Evolutionary conservation across 2,329 filamentous ascomycete species (phyloP), one percentile per base, ranked within the genome.

Genomic region (Colletotrichum siamense): DNA sequence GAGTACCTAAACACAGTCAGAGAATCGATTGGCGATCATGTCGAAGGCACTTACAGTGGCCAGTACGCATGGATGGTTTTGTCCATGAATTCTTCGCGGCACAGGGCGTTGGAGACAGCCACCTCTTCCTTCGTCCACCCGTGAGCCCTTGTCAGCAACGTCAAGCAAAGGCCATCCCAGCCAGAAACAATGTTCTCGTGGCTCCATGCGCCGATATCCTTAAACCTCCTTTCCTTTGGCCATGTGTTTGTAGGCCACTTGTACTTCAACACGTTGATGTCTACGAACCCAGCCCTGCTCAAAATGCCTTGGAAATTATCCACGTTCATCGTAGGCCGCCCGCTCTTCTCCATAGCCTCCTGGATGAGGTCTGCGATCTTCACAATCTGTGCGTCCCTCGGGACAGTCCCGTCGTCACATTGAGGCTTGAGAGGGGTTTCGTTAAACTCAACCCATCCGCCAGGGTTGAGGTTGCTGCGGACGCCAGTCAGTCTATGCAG

Each of bases 391-490:
- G 77, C n/a, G n/a, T n/a, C n/a, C n/a, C n/a, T n/a, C n/a, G 67
- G 13, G 8, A 87, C 73, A 0, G 86, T 86, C 12, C 79, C 84
- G 68, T 90, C 88, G 63, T 89, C 87, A 36, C 84, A 86, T 15
- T 79, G 80, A 0, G 84, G 79, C 2, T 80, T 79, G 6, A 86
- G 82, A 18, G 85, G 80, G 5, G 86, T 82, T 36, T 90, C 88
- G n/a, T 86, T 84, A 5, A 86, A 80, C 59, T 88, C 87, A 2
- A 87, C 59, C 81, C 84, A 88, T 8, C 87, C 87, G 2, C 88
- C 88, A 0, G 89, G 86, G 10, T 81, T 83, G 0, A 88, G 81
- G 22, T 81, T 81, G 7, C 69, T 39, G 16, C 7, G 18, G 36
- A 18, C 36, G 16, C 6, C 36, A 39, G 36, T 39, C n/a, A n/a